Base-by-base conservation (phyloP, 768 basidiomycete genomes). In the Amanita rimosa region DNA sequence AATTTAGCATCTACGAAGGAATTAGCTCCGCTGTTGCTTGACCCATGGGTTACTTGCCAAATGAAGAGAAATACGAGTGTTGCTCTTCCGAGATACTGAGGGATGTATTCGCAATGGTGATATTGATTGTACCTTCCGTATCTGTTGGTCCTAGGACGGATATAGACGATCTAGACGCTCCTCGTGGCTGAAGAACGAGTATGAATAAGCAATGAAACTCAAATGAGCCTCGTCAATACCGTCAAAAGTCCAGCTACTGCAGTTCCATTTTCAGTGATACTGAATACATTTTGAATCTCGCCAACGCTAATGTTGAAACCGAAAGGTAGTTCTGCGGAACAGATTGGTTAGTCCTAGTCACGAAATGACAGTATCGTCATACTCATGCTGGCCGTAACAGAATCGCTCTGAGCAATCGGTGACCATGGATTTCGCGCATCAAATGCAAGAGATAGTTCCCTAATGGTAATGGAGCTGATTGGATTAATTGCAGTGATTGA, bases 201-300 rank as follows among this genome's bases (percentile, higher is more conserved):
- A 16, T 43, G 10, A 43, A 27, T n/a, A 43, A 26, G 27, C 14
- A n/a, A n/a, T 9, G 14, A 24, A 14, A 26, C 9, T 13, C n/a
- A 6, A 8, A 7, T 10, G 9, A 16, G 11, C 13, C 4, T 21
- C 41, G n/a, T 3, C 8, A 56, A 43, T 57, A 81, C 81, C 52
- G 79, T 85, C 16, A 73, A 70, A 44, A 87, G 68, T 8, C 72
- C 74, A 16, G 79, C 82, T 2, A 84, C 74, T 21, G 65, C 60
- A 6, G 60, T 62, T 22, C 72, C 72, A 53, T 78, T 72, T 55
- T 68, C 72, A 19, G 74, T 65, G 53, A 87, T 78, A 19, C 72
- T 74, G 57, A 87, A 85, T 27, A 70, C 63, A 55, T 87, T 86
- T 58, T 75, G 65, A 27, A 87, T 85, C 51, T 82, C 60, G 24